Base-by-base conservation (phyloP, 805 yeast species). In the Saturnispora serradocipensis region DNA sequence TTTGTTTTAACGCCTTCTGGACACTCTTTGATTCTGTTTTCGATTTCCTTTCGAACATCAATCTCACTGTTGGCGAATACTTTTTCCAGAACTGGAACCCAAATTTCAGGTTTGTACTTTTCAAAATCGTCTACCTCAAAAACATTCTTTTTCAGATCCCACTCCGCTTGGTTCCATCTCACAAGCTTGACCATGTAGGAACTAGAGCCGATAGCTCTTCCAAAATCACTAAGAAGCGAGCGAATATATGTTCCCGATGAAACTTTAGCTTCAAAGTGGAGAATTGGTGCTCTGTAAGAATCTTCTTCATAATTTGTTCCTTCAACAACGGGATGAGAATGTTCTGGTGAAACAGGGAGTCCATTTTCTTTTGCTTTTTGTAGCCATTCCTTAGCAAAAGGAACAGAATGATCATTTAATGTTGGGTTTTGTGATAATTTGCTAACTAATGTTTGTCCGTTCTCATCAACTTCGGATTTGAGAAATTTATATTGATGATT, bases 201-300 rank as follows among this genome's bases (percentile, higher is more conserved):
- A 25, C 87, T 79, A 0, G 90, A 80, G 16, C 84, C 82, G 62
- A 90, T 69, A 0, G 91, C 85, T 54, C 85, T 77, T 2, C 96
- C 98, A 43, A 87, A 73, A 61, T 93, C 99, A 67, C 95, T 88
- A 46, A 93, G 75, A 50, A 93, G 70, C 2, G 97, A 85, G 58
- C 99, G 76, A 46, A 93, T 89, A 61, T 93, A 93, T 0, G 98
- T 93, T 1, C 99, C 99, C 0, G 97, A 88, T 1, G 96, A 85
- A 0, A 91, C 99, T 35, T 78, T 76, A 4, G 95, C 79, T 15
- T 75, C 77, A 58, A 93, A 79, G 59, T 85, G 90, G 25, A 91
- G 60, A 46, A 84, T 59, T 2, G 95, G 93, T 2, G 88, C 81
- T 55, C 76, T 72, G 53, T 72, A 75, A 3, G 56, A 60, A 2